A percentile compares a stretch with the other conserved stretches of the same genome.
phyloP scores from a whole-genome alignment of 305 asterid species.

The Fraxinus baroniana region DNA sequence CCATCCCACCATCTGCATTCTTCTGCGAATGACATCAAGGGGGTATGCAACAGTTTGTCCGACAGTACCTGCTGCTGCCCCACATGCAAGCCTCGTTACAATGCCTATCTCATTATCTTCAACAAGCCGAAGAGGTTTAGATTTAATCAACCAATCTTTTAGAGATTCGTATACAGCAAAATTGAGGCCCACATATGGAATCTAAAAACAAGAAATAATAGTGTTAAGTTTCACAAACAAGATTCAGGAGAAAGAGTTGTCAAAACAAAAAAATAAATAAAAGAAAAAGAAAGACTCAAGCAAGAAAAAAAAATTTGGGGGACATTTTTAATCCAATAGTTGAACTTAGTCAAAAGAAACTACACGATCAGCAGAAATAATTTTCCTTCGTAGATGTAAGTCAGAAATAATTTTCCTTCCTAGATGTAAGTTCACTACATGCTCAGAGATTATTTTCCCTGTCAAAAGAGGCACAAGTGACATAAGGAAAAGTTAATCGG shows the following conservation, averaged over 20 bases:
- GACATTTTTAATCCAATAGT: background rate
- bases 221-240: conserved; percentile 16
- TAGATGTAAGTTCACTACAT: background rate
- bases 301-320: background rate
- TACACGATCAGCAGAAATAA: background rate
- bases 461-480: background rate
- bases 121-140: conserved; percentile 57
- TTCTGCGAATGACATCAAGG: conserved; percentile 85
- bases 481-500: background rate
- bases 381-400: background rate
- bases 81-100: conserved; percentile 79
- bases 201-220: conserved; percentile 43
- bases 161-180: conserved; percentile 92
- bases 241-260: background rate
- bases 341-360: background rate
- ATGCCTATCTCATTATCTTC: conserved; percentile 81
- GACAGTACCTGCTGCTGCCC: conserved; percentile 93
- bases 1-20: conserved; percentile 99
- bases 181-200: conserved; percentile 94
- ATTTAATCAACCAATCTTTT: conserved; percentile 75
- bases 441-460: background rate
- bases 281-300: background rate
- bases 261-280: background rate
- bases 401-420: background rate
- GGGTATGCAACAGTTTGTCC: conserved; percentile 98